Conservation (phyloP, 2,329 filamentous ascomycete genomes). For the Macroventuria anomochaeta region DNA sequence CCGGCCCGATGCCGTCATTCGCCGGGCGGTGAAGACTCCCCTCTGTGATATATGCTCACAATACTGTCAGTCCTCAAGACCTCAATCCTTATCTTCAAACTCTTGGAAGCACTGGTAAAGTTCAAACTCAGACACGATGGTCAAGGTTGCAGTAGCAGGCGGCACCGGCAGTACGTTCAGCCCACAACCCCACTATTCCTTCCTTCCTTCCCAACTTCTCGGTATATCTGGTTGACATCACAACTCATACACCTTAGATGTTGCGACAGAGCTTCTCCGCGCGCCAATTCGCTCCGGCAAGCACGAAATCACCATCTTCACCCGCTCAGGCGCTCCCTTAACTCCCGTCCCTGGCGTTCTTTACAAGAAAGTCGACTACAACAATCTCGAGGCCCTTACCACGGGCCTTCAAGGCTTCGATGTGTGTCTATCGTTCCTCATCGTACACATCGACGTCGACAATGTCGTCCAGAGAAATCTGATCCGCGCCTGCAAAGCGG, state of each 20-base stretch:
- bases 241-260: constrained; percentile 48
- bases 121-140: constrained; percentile 26
- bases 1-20: constrained; percentile 15
- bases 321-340: constrained; percentile 51
- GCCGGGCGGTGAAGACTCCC: constrained; percentile 6
- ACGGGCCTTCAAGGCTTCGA: constrained; percentile 56
- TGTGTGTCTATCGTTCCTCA: constrained; percentile 55
- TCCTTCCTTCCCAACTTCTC: background rate
- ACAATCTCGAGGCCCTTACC: constrained; percentile 48
- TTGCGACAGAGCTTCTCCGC: constrained; percentile 62
- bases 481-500: constrained; percentile 41
- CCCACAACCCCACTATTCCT: background rate
- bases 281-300: constrained; percentile 56
- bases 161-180: constrained; percentile 44
- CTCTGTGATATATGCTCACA: constrained; percentile 1
- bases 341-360: constrained; percentile 37
- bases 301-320: constrained; percentile 62
- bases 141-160: constrained; percentile 46
- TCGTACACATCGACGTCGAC: constrained; percentile 35
- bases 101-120: too few species aligned
- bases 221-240: background rate
- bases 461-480: constrained; percentile 39
- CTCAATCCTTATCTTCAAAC: too few species aligned
- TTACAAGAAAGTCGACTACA: constrained; percentile 57
- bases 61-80: too few species aligned